Conservation (phyloP, 2,329 filamentous ascomycete species). For the Huntiella savannae region DNA sequence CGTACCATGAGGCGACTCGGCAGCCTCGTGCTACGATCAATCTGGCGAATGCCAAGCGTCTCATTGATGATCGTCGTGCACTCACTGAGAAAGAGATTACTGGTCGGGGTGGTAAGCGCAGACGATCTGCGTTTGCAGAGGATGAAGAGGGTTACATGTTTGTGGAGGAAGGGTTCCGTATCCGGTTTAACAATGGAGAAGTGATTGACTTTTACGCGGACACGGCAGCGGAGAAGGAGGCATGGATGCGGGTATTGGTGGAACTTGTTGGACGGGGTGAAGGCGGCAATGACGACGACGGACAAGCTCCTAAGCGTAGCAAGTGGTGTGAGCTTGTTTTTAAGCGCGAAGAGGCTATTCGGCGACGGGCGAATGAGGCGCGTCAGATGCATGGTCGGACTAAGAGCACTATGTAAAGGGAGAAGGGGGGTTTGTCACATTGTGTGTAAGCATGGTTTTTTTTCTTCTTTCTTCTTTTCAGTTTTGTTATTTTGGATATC, state of each 20-base stretch:
- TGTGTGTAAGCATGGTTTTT: background rate
- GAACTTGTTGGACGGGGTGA: slow-evolving; percentile 46
- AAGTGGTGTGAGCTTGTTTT: slow-evolving; percentile 52
- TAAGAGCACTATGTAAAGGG: slow-evolving; percentile 34
- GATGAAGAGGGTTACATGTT: slow-evolving; percentile 99
- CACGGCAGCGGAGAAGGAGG: slow-evolving; percentile 68
- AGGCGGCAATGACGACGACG: slow-evolving; percentile 25
- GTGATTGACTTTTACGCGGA: slow-evolving; percentile 98
- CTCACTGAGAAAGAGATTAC: slow-evolving; percentile 69
- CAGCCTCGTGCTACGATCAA: slow-evolving; percentile 96
- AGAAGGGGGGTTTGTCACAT: background rate
- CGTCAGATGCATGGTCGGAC: slow-evolving; percentile 31
- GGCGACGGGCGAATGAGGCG: slow-evolving; percentile 32
- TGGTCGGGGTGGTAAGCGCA: slow-evolving; percentile 57
- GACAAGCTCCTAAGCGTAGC: slow-evolving; percentile 25
- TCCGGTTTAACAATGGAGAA: slow-evolving; percentile 95
- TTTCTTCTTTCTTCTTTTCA: background rate
- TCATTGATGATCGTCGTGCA: slow-evolving; percentile 79
- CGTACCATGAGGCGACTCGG: slow-evolving; percentile 85
- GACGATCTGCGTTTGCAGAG: slow-evolving; percentile 89
- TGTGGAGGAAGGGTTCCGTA: slow-evolving; percentile 95
- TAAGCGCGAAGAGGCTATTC: slow-evolving; percentile 41
- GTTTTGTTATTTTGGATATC: slow-evolving; percentile 1
- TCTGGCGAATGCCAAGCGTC: slow-evolving; percentile 71
- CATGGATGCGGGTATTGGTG: slow-evolving; percentile 77